These are phyloP conservation scores for Xylaria sp. DNA, from an alignment of 495 filamentous ascomycete genomes.

Conservation along the genomic window DNA sequence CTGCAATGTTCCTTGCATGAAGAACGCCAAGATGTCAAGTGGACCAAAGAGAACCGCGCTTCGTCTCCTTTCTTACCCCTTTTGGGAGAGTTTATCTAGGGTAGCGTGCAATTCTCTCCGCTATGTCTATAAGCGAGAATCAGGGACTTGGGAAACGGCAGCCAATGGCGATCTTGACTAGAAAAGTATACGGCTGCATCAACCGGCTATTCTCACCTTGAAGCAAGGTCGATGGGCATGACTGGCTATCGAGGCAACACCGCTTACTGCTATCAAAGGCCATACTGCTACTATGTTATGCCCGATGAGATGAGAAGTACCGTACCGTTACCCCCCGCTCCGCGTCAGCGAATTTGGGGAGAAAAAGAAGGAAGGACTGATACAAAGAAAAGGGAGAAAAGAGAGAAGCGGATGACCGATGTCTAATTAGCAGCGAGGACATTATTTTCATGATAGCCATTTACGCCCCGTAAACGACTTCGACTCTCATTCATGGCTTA, in stretches of 20 bases:
- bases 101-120: neutral
- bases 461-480: neutral
- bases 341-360: neutral
- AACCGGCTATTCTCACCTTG: conserved; percentile 22
- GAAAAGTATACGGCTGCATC: conserved; percentile 6
- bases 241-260: conserved; percentile 9
- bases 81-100: conserved; percentile 13
- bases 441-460: neutral
- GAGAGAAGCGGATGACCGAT: neutral
- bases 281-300: conserved; percentile 6
- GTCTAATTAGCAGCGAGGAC: neutral
- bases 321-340: conserved; percentile 14
- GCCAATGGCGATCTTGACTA: conserved; percentile 10
- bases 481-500: conserved; percentile 7
- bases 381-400: neutral
- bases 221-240: conserved; percentile 6
- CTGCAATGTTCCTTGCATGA: conserved; percentile 26
- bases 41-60: conserved; percentile 11
- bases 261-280: neutral
- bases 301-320: neutral
- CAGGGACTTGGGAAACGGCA: conserved; percentile 14
- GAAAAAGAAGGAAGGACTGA: neutral
- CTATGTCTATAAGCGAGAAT: conserved; percentile 11
- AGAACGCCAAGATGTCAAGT: conserved; percentile 13
- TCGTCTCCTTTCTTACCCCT: conserved; percentile 25